These are phyloP conservation scores for Pseudocercospora ulei DNA, from an alignment of 2,329 filamentous ascomycete genomes.

Conservation along the genomic window DNA sequence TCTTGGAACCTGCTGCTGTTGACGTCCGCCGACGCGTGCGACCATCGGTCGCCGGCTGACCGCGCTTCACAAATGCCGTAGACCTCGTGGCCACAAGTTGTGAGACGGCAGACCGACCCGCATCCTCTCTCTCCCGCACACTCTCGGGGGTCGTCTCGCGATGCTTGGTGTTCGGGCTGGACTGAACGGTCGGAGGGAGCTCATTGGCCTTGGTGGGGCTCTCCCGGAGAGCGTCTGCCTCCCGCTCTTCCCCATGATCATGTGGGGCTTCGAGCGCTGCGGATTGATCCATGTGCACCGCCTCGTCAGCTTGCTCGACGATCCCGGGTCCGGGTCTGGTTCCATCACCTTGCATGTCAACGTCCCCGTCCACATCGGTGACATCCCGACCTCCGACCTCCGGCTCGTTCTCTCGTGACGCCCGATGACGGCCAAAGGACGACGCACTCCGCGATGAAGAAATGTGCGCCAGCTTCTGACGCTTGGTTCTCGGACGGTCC, in stretches of 20 bases:
- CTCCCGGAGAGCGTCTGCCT: slow-evolving; percentile 16
- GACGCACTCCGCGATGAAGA: slow-evolving; percentile 7
- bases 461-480: slow-evolving; percentile 18
- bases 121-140: slow-evolving; percentile 31
- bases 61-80: slow-evolving; percentile 5
- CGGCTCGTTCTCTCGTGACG: too few species aligned
- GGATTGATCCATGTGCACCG: slow-evolving; percentile 1
- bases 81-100: slow-evolving; percentile 24
- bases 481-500: slow-evolving; percentile 17
- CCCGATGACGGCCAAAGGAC: neutral
- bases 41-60: slow-evolving; percentile 19
- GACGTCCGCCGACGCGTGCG: slow-evolving; percentile 16
- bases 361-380: neutral
- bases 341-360: too few species aligned
- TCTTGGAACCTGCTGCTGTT: slow-evolving; percentile 3
- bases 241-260: neutral
- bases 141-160: slow-evolving; percentile 22
- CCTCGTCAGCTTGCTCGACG: neutral
- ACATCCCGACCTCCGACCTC: too few species aligned
- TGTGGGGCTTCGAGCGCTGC: neutral
- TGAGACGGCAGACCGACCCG: slow-evolving; percentile 33
- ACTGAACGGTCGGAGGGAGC: slow-evolving; percentile 17
- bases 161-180: slow-evolving; percentile 18
- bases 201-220: slow-evolving; percentile 30
- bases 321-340: neutral